These are phyloP conservation scores for Malassezia nana DNA, from an alignment of 1,284 basidiomycete genomes.

Conservation along the genomic window DNA sequence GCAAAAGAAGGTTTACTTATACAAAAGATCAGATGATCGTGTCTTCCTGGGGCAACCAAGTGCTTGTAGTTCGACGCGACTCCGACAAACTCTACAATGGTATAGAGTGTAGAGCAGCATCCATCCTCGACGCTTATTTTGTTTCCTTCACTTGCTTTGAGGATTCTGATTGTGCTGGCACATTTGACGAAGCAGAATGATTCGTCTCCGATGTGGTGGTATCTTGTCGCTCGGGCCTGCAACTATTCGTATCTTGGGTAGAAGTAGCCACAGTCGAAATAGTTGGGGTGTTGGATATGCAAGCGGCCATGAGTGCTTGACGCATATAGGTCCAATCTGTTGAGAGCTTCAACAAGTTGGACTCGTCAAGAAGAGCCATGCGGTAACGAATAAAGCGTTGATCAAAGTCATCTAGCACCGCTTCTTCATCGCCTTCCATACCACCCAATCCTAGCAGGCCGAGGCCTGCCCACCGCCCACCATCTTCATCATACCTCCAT, in stretches of 20 bases:
- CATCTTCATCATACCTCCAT: constrained; percentile 47
- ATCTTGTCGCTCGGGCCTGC: not conserved
- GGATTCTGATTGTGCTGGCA: not conserved
- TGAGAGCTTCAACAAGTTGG: constrained; percentile 41
- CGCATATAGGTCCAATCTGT: constrained; percentile 45
- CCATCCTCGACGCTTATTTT: not conserved
- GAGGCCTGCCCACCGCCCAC: constrained; percentile 40
- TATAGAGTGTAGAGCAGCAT: not conserved
- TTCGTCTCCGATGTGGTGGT: not conserved
- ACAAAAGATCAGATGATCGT: not conserved
- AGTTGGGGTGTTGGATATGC: not conserved
- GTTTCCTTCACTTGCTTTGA: not conserved
- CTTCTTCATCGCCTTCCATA: constrained; percentile 48
- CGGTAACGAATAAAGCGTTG: constrained; percentile 46
- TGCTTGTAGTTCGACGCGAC: not conserved
- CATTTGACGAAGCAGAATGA: not conserved
- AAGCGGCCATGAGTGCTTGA: constrained; percentile 37
- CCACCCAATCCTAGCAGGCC: constrained; percentile 43
- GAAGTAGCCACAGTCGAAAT: not conserved
- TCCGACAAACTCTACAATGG: not conserved
- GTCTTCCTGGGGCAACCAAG: not conserved
- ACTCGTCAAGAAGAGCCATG: constrained; percentile 42
- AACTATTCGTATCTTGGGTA: not conserved
- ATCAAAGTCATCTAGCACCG: constrained; percentile 46
- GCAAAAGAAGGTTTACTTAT: not conserved